Base-by-base conservation (phyloP, 106 monocot genomes). In the Dactylorhiza incarnata region DNA sequence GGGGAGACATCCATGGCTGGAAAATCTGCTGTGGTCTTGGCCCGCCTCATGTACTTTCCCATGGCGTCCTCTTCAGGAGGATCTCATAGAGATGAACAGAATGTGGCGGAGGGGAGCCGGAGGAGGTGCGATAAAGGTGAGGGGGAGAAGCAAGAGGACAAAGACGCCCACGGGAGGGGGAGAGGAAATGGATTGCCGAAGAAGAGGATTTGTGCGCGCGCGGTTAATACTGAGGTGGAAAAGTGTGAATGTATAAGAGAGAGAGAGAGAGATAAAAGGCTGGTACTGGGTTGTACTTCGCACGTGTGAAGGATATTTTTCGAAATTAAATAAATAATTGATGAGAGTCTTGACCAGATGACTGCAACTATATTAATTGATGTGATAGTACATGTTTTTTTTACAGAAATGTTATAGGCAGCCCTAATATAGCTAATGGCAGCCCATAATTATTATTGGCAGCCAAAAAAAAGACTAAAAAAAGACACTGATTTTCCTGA, bases 31-130 rank as follows among this genome's bases (percentile, higher is more conserved):
- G 75, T 25, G 50, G 75, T 47, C 51, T 88, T 91, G 49, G 71
- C 63, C 71, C 87, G 86, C 48, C 65, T 83, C 77, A 88, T 61
- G 80, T 83, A 86, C 55, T 82, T 88, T 15, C 91, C 88, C 91
- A 91, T 91, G 11, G 11, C 23, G 11, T 12, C 25, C 17, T 8
- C 71, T 66, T 48, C 73, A 48, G 6, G 5, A 11, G 26, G 14
- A 49, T 48, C 46, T 50, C 51, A 49, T 49, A 9, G 50, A 73
- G 52, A 25, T 25, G 52, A 52, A 26, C 22, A 12, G 24, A 23
- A 73, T 1, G 22, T 1, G 13, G 13, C 50, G 4, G 51, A 25
- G 73, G 5, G 15, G 12, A 71, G 46, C 49, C 3, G 37, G 37
- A 37, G 25, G 44, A 37, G 67, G 23, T 26, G 74, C 63, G 53